These are phyloP conservation scores for Xylariaceae sp. DNA, from an alignment of 2,329 filamentous ascomycete species.

Conservation along the genomic window DNA sequence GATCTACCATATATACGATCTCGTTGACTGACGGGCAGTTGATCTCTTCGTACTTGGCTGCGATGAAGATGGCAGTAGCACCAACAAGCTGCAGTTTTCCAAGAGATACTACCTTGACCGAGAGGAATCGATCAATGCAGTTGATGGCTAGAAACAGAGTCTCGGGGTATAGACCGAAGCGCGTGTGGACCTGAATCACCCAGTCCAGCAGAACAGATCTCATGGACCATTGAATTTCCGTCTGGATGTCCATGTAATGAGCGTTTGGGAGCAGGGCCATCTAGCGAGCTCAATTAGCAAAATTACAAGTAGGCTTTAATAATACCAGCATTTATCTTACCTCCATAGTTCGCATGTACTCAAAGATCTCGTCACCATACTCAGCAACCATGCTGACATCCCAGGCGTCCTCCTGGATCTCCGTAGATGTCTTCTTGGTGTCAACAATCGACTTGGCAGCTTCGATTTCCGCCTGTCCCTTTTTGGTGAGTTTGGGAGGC, in stretches of 20 bases:
- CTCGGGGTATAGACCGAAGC: constrained; percentile 87
- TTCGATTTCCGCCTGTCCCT: constrained; percentile 69
- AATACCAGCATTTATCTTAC: too few relatives aligned
- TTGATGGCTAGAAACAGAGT: constrained; percentile 94
- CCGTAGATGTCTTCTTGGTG: constrained; percentile 61
- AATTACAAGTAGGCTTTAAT: too few relatives aligned
- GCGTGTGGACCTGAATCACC: constrained; percentile 92
- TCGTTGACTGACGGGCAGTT: constrained; percentile 93
- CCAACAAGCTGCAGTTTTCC: constrained; percentile 94
- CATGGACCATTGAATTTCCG: constrained; percentile 99
- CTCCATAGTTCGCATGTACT: constrained; percentile 87
- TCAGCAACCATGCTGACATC: constrained; percentile 98
- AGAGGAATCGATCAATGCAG: constrained; percentile 95
- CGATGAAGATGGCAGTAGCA: constrained; percentile 91
- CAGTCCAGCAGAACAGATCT: constrained; percentile 95
- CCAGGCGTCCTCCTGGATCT: constrained; percentile 83
- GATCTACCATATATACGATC: constrained; percentile 98
- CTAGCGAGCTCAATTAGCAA: constrained; percentile 38
- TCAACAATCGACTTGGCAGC: constrained; percentile 63
- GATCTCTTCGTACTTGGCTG: constrained; percentile 98
- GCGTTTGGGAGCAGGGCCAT: constrained; percentile 78
- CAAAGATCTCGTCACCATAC: constrained; percentile 93
- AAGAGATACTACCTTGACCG: constrained; percentile 89
- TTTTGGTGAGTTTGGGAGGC: constrained; percentile 67
- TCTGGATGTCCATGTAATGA: constrained; percentile 94